Percentiles rank a stretch among this genome's conserved stretches.
These are phyloP conservation scores for Perkinsus chesapeaki DNA, from an alignment of 169 alveolate genomes.

Conservation along the genomic window DNA sequence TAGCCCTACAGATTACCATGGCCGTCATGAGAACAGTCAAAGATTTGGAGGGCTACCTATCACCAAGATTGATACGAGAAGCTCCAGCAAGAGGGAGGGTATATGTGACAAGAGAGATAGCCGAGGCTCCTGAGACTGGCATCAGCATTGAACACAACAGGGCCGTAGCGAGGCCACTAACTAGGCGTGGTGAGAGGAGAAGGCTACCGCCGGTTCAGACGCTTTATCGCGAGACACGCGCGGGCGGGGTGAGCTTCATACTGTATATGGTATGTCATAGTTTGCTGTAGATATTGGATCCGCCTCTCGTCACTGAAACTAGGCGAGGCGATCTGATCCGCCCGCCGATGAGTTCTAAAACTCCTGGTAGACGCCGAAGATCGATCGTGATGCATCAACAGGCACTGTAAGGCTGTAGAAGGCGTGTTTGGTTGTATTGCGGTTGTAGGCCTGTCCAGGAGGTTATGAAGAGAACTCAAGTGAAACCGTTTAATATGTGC, in stretches of 20 bases:
- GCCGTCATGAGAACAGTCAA: background rate
- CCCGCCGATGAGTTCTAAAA: background rate
- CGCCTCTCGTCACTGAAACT: background rate
- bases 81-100: background rate
- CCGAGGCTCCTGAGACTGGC: background rate
- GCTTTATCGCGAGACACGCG: too few relatives aligned
- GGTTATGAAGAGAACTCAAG: background rate
- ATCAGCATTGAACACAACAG: background rate
- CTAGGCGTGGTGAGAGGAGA: too few relatives aligned
- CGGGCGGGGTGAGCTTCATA: too few relatives aligned
- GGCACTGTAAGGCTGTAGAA: background rate
- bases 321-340: background rate
- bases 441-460: background rate
- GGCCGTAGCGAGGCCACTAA: too few relatives aligned
- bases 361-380: background rate
- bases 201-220: too few relatives aligned
- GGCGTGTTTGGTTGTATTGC: background rate
- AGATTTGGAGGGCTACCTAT: background rate
- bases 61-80: background rate
- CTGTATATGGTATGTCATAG: background rate
- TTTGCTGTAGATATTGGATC: background rate
- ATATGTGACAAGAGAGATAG: background rate
- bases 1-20: background rate
- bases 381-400: background rate
- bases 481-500: background rate